A percentile compares a stretch with the other conserved stretches of the same genome.
These are phyloP conservation scores for Colletotrichum sp. DNA, from an alignment of 2,329 filamentous ascomycete species.

Conservation along the genomic window DNA sequence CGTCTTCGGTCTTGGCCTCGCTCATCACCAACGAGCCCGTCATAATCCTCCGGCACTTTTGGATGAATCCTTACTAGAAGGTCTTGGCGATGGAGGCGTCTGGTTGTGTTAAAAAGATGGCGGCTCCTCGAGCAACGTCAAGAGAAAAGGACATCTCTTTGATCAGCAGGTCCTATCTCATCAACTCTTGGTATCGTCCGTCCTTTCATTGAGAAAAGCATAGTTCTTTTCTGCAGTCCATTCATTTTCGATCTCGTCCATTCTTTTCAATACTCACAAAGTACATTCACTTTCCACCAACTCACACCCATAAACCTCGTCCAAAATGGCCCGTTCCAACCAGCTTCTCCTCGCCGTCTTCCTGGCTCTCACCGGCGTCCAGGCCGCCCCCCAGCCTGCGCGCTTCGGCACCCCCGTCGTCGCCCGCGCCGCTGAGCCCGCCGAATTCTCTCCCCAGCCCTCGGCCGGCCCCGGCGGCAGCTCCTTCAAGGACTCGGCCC, in stretches of 20 bases:
- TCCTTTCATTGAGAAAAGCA: background rate
- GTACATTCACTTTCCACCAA: background rate
- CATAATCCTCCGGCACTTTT: background rate
- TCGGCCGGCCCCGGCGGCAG: conserved; percentile 36
- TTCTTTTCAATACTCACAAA: background rate
- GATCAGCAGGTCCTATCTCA: background rate
- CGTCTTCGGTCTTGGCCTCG: background rate
- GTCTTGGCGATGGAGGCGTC: conserved; percentile 1
- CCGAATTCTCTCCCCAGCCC: conserved; percentile 32
- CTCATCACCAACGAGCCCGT: background rate
- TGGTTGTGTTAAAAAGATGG: background rate
- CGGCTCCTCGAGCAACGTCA: background rate
- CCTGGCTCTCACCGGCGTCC: background rate
- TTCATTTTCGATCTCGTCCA: background rate
- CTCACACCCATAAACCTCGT: background rate
- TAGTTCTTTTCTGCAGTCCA: background rate
- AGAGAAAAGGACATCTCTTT: background rate
- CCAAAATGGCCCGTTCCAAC: conserved; percentile 6
- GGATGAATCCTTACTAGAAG: background rate
- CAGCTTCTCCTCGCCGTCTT: conserved; percentile 10
- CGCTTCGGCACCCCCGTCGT: conserved; percentile 58
- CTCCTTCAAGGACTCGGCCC: conserved; percentile 35
- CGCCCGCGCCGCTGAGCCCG: conserved; percentile 18
- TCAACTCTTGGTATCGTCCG: background rate
- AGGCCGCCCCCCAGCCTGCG: conserved; percentile 4